Evolutionary conservation across 1,139 yeast species (phyloP), one percentile per base, ranked within the genome.

Genomic region (Zygosaccharomyces pseudobailii): DNA sequence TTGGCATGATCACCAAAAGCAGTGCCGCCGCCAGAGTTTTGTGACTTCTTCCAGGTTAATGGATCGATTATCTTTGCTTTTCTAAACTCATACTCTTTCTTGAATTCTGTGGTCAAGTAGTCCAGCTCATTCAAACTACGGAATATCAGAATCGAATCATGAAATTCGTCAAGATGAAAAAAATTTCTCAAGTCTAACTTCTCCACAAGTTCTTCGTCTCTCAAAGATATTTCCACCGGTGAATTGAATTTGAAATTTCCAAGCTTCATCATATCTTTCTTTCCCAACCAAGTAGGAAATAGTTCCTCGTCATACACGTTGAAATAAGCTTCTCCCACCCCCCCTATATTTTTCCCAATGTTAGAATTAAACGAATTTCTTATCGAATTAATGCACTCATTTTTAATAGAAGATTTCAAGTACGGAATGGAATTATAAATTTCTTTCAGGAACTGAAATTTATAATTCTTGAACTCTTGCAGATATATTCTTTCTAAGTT

Each of bases 121-220:
- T 78, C 81, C 6, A 76, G 69, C 61, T 84, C 84, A 40, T 84
- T 81, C 44, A 90, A 73, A 5, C 90, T 83, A 47, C 81, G 79
- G 62, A 85, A 90, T 0, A 92, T 95, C 59, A 90, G 72, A 22
- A 87, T 79, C 5, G 95, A 84, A 66, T 92, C 97, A 63, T 80
- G 87, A 22, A 92, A 71, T 9, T 89, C 84, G 13, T 82, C 76
- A 45, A 89, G 67, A 48, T 83, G 82, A 28, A 69, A 65, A 47
- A 62, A 61, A 13, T 60, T 56, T 2, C 61, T 58, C 4, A 63
- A 45, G 34, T 60, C 57, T 7, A 69, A 57, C 9, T 61, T 47
- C 3, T 55, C 55, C 31, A 70, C 58, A 8, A 52, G 52, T 5
- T 48, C 46, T 35, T 58, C 58, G 49, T 80, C 82, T 56, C 95